Base-by-base conservation (phyloP, 2,329 filamentous ascomycete genomes). In the Gremmenia infestans region DNA sequence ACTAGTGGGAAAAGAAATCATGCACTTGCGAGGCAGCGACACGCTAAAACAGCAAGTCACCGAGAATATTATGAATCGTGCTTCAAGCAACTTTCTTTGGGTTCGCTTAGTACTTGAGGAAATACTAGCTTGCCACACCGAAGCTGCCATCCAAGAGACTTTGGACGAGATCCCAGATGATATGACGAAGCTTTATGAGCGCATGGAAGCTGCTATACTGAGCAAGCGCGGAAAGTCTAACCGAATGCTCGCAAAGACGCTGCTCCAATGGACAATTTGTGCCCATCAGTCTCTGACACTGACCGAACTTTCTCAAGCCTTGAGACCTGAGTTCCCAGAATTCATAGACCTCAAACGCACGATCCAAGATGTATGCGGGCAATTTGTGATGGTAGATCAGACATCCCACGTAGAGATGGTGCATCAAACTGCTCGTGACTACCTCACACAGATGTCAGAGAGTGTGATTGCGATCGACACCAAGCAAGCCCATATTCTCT, bases 361-460 rank as follows among this genome's bases (percentile, higher is more conserved):
- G 0, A 68, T 73, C 25, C 28, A 50, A 1, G 56, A 67, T 8
- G 51, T 71, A 0, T 73, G 71, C 50, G 67, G 68, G 0, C 64
- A 66, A 0, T 71, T 73, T 48, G 55, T 72, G 5, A 57, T 73
- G 53, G 62, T 73, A 3, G 28, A 32, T 9, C 28, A 32, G 28
- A 32, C 28, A 11, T 32, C 8, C 28, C 28, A 32, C 28, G 28
- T 32, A 32, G 28, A 8, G 28, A 32, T 32, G 28, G 28, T 32
- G 9, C 72, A 74, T 48, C 60, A 72, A 39, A 72, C 72, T 0
- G 71, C 71, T 2, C 64, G 68, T 19, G 71, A 72, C 32, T 73
- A 72, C 52, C 51, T 73, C 7, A 43, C 66, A 42, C 50, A 36
- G 8, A n/a, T 19, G 3, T 35, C 42, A 7, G 35, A 32, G 28